Base-by-base conservation (phyloP, 1,284 basidiomycete genomes). In the Puccinia novopanici region DNA sequence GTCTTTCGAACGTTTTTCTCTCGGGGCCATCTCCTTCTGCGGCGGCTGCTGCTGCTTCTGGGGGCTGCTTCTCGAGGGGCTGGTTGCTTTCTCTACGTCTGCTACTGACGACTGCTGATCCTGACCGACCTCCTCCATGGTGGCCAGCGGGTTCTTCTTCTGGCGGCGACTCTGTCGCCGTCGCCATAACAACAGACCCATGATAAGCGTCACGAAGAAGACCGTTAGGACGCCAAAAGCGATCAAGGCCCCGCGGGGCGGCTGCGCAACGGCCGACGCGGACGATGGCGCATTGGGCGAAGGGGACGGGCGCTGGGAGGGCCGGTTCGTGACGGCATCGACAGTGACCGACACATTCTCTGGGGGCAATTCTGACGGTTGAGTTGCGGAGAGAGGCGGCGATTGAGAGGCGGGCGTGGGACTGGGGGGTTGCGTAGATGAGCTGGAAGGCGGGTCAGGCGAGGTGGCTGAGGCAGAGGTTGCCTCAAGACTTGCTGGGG, bases 331-430 rank as follows among this genome's bases (percentile, higher is more conserved):
- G n/a, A 71, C 17, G 0, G 68, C 68, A 19, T 71, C 48, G 2
- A 71, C 68, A 54, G 68, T 71, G 15, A 71, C 68, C 12, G 68
- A 52, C 27, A 55, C 24, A 17, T 71, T 71, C 24, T 37, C 68
- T 34, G 50, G 17, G 30, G 24, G 63, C 8, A 50, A 45, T 12
- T 27, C 19, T 22, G 68, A 22, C 8, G 50, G 24, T 27, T 54
- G 48, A 54, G 52, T 34, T 34, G 34, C 52, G 5, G 50, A 54
- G n/a, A 50, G 24, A n/a, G 48, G 15, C 17, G 50, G 37, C 9
- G 24, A 37, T 71, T 54, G 68, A 37, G 48, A 22, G 8, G 68
- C 15, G 22, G 24, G 27, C 34, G 48, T 34, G 34, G 34, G 34
- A 34, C 2, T 2, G 34, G 34, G 34, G 34, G 4, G 4, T 34